These are phyloP conservation scores for Mycena vitilis DNA, from an alignment of 768 basidiomycete species.

Conservation along the genomic window DNA sequence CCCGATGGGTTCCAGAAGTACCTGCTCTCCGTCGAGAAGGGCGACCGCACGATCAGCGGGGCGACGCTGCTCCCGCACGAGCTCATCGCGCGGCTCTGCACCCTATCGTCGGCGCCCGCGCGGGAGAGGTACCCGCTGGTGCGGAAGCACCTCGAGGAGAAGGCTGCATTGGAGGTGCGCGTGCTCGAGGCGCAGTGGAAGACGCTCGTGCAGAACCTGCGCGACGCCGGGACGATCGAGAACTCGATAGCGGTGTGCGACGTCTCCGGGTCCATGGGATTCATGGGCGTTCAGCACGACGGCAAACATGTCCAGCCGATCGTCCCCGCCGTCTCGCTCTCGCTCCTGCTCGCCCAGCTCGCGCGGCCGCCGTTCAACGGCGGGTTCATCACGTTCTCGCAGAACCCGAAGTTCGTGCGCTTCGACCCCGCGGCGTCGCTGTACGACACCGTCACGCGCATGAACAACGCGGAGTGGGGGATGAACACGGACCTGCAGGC, in stretches of 20 bases:
- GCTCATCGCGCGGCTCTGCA: constrained; percentile 57
- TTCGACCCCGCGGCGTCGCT: constrained; percentile 59
- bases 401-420: constrained; percentile 57
- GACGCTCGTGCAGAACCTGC: constrained; percentile 63
- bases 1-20: constrained; percentile 68
- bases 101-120: background rate
- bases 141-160: constrained; percentile 42
- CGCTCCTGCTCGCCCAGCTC: constrained; percentile 71
- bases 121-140: constrained; percentile 33
- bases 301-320: constrained; percentile 56
- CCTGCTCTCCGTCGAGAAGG: constrained; percentile 65
- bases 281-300: constrained; percentile 19
- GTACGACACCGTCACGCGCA: constrained; percentile 48
- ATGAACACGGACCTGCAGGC: constrained; percentile 73
- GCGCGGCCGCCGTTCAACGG: constrained; percentile 73
- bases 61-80: constrained; percentile 77
- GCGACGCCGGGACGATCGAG: constrained; percentile 66
- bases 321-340: constrained; percentile 71
- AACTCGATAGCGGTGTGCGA: constrained; percentile 78
- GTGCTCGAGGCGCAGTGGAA: constrained; percentile 78
- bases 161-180: constrained; percentile 50
- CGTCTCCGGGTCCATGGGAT: constrained; percentile 81
- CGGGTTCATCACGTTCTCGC: constrained; percentile 78
- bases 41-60: constrained; percentile 68
- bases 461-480: constrained; percentile 56